Evolutionary conservation across 2,329 filamentous ascomycete genomes (phyloP).

Genomic region (Diaporthe vaccinii): DNA sequence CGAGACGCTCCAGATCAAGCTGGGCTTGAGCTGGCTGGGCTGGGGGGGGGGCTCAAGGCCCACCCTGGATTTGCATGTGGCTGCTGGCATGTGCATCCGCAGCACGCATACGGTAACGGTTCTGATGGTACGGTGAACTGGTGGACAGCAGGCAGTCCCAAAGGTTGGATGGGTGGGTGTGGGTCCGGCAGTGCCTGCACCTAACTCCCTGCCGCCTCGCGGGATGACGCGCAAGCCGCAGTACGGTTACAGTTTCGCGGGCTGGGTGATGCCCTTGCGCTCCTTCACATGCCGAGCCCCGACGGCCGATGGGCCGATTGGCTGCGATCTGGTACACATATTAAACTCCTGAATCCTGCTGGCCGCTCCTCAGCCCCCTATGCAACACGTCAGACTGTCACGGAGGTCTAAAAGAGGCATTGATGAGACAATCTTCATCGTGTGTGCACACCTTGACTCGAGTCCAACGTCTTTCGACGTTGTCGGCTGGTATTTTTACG

Average conservation of each 20-base stretch:
- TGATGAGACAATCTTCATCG: not conserved
- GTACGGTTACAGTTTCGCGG: not conserved
- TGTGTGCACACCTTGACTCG: not conserved
- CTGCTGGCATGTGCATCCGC: constrained; percentile 18
- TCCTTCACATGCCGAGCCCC: constrained; percentile 27
- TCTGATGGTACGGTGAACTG: not conserved
- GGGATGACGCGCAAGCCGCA: constrained; percentile 28
- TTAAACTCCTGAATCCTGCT: constrained; percentile 23
- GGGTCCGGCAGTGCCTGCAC: constrained; percentile 21
- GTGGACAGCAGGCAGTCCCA: not conserved
- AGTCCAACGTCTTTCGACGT: not conserved
- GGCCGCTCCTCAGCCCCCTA: not conserved
- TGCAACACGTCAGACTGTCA: not conserved
- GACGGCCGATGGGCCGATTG: not conserved
- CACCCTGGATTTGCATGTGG: constrained; percentile 22
- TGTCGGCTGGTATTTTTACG: not conserved
- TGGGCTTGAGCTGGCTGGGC: constrained; percentile 21
- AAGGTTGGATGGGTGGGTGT: constrained; percentile 12
- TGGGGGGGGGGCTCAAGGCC: not conserved
- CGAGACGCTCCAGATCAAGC: not conserved
- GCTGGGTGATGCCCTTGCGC: not conserved
- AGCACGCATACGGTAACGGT: not conserved
- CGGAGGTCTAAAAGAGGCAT: not conserved
- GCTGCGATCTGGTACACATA: not conserved
- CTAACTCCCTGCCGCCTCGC: not conserved